Percentiles rank a stretch among this genome's conserved stretches.
Evolutionary conservation across 2,329 filamentous ascomycete genomes (phyloP).

Genomic region (Trichoderma citrinoviride): DNA sequence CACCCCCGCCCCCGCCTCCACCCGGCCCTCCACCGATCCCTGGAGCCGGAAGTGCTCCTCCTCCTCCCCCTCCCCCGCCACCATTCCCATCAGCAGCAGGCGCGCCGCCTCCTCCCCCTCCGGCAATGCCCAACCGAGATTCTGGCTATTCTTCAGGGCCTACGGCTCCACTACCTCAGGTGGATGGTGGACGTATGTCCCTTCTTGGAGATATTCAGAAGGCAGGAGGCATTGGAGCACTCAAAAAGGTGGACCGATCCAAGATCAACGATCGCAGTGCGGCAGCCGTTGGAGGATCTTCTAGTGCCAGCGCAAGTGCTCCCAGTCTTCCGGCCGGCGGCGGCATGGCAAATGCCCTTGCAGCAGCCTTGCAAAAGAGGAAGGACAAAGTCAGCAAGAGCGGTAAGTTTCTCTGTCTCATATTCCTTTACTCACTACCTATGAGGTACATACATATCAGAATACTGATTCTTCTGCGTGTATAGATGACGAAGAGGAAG

Average conservation of each 20-base stretch:
- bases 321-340: conserved; percentile 53
- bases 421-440: neutral
- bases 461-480: neutral
- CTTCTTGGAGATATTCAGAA: conserved; percentile 71
- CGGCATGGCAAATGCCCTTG: conserved; percentile 78
- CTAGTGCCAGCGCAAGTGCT: conserved; percentile 51
- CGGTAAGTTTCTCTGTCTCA: conserved; percentile 61
- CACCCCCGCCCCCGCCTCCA: conserved; percentile 33
- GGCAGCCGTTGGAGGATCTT: conserved; percentile 55
- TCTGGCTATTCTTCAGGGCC: conserved; percentile 57
- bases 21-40: conserved; percentile 50
- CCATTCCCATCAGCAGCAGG: conserved; percentile 34
- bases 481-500: conserved; percentile 71
- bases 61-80: conserved; percentile 40
- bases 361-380: conserved; percentile 72
- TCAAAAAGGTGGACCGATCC: conserved; percentile 72
- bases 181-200: conserved; percentile 52
- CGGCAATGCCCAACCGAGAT: conserved; percentile 55
- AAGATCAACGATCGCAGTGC: conserved; percentile 71
- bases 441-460: neutral
- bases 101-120: conserved; percentile 43
- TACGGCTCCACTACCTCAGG: conserved; percentile 41
- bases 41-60: conserved; percentile 31
- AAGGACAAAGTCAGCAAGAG: conserved; percentile 94
- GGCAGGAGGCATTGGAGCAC: conserved; percentile 61